Evolutionary conservation across 257 asterid genomes (phyloP).

Genomic region (Lantana camara): DNA sequence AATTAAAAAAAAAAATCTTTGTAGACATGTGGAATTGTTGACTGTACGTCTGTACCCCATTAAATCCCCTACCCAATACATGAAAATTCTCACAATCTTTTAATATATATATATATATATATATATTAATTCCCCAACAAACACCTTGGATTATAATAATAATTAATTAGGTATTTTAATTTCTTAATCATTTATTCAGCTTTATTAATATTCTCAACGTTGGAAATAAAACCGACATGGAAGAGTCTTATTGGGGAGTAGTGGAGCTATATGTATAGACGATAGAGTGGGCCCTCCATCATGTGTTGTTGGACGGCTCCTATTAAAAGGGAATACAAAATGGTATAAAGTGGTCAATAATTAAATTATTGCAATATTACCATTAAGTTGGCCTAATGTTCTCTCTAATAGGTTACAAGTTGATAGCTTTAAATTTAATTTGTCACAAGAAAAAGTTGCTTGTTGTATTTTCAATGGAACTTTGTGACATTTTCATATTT

Average conservation of each 20-base stretch:
- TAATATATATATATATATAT: no score
- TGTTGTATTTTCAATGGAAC: neutral
- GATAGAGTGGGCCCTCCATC: slow-evolving; percentile 34
- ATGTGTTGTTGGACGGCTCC: slow-evolving; percentile 32
- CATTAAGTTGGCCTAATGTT: slow-evolving; percentile 18
- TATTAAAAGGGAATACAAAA: slow-evolving; percentile 25
- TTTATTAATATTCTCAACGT: neutral
- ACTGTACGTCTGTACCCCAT: no score
- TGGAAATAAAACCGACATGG: slow-evolving; percentile 5
- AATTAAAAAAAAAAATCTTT: no score
- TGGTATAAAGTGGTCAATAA: slow-evolving; percentile 5
- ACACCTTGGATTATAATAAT: no score
- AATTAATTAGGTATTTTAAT: neutral
- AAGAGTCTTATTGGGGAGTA: slow-evolving; percentile 24
- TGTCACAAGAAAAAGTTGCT: neutral
- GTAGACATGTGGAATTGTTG: no score
- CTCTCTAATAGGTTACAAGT: slow-evolving; percentile 20
- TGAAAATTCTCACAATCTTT: no score
- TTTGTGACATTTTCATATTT: neutral
- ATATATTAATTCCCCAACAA: no score
- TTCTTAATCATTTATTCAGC: neutral
- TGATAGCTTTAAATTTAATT: slow-evolving; percentile 4
- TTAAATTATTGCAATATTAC: slow-evolving; percentile 13
- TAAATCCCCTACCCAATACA: no score
- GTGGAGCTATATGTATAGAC: slow-evolving; percentile 25